Base-by-base conservation (phyloP, 1,284 basidiomycete genomes). In the Fomitiporia mediterranea region DNA sequence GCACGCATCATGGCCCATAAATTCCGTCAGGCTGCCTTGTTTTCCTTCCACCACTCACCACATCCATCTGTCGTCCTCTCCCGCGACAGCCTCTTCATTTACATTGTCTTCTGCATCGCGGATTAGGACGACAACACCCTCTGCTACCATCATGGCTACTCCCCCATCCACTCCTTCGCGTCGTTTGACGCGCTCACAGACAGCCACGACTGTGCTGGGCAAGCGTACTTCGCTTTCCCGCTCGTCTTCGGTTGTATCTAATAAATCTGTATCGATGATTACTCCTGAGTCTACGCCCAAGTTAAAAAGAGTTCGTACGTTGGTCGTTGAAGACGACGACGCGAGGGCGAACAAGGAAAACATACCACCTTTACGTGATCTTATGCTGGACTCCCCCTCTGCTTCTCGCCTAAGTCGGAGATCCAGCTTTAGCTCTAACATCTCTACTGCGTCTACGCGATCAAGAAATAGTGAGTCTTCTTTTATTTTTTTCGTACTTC, bases 271-370 rank as follows among this genome's bases (percentile, higher is more conserved):
- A 55, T 63, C 69, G 58, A 65, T 74, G 56, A 65, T 67, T 55
- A 83, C 83, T 0, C 83, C 84, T 6, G 82, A 85, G 57, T 68
- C 73, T 17, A 83, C 80, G 3, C 85, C 85, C n/a, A 79, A 77
- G 63, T 71, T 78, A 34, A 89, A 89, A 69, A 82, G 85, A 51
- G 69, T 75, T 38, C 77, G 79, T 48, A 80, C 76, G 17, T 75
- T 9, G 2, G 27, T 25, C 17, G 65, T 67, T 3, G 69, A 68
- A 2, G 60, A 68, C 19, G 56, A 75, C n/a, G 83, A 84, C 61
- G 78, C 76, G 37, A 79, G 81, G 48, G 72, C 74, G 27, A 89
- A 89, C 68, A 89, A 89, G 72, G 86, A 89, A 67, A 89, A 89
- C 63, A 76, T 87, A 19, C 82, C 85, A n/a, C 85, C 85, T 1